Percentiles rank a stretch among this genome's conserved stretches.
Conservation (phyloP, 495 filamentous ascomycete species). For the Achaetomiella virescens region DNA sequence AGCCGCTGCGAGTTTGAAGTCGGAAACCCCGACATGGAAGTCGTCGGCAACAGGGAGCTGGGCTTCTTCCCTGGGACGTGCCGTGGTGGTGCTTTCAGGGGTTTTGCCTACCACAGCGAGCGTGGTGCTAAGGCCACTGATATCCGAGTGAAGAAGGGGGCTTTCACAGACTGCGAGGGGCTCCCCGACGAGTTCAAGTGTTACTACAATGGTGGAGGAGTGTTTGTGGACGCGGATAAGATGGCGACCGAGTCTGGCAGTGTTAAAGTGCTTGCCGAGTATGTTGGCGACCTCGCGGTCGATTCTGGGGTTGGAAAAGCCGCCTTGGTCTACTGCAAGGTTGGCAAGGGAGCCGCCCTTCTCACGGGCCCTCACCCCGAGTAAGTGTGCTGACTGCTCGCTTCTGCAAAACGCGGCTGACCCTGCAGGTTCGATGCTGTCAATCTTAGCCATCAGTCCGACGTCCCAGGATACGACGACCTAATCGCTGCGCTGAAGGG, state of each 20-base stretch:
- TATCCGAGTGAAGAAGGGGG: constrained; percentile 57
- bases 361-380: constrained; percentile 92
- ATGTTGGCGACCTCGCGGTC: constrained; percentile 68
- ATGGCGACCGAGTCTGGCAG: constrained; percentile 46
- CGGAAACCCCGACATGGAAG: constrained; percentile 72
- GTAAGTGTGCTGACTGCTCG: constrained; percentile 43
- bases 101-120: constrained; percentile 90
- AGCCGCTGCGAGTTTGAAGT: constrained; percentile 84
- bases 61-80: constrained; percentile 83
- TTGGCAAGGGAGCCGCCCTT: constrained; percentile 75
- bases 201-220: constrained; percentile 93
- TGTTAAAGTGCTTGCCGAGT: constrained; percentile 79
- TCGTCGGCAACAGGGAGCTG: constrained; percentile 79
- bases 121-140: constrained; percentile 69
- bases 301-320: constrained; percentile 65
- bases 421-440: constrained; percentile 66
- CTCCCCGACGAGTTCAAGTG: constrained; percentile 61
- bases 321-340: constrained; percentile 79
- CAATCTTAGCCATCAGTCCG: constrained; percentile 62
- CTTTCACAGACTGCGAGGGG: constrained; percentile 43
- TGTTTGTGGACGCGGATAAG: constrained; percentile 77
- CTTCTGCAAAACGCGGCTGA: background rate
- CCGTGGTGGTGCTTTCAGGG: constrained; percentile 78
- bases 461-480: constrained; percentile 58
- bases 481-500: constrained; percentile 62